Evolutionary conservation across 371 early-diverging fungal species (phyloP).

Genomic region (Saksenaea vasiformis): DNA sequence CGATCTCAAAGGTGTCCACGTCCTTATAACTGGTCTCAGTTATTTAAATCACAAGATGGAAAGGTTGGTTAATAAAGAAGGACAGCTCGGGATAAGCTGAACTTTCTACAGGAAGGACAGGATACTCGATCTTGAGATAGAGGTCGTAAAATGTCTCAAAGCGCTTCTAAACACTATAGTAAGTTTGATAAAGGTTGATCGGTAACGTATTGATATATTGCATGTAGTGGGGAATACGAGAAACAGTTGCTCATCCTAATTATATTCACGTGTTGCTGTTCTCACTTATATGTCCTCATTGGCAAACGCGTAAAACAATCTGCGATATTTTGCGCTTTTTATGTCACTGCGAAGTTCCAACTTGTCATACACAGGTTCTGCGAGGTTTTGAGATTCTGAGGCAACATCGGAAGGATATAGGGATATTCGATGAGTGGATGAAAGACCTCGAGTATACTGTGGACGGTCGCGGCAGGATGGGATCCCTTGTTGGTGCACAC

Average conservation of each 20-base stretch:
- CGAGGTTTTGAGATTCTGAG: slow-evolving; percentile 41
- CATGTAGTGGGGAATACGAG: slow-evolving; percentile 67
- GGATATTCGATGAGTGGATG: slow-evolving; percentile 75
- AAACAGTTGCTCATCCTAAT: slow-evolving; percentile 59
- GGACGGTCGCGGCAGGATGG: slow-evolving; percentile 74
- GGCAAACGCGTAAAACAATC: slow-evolving; percentile 66
- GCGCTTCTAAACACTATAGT: slow-evolving; percentile 63
- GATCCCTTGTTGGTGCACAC: slow-evolving; percentile 69
- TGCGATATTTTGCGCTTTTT: slow-evolving; percentile 72
- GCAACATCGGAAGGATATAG: slow-evolving; percentile 47
- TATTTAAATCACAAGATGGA: slow-evolving; percentile 45
- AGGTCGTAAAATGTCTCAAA: slow-evolving; percentile 74
- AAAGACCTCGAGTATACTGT: slow-evolving; percentile 65
- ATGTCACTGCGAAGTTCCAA: slow-evolving; percentile 70
- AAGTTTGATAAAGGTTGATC: slow-evolving; percentile 9
- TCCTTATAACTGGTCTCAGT: slow-evolving; percentile 58
- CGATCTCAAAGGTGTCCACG: slow-evolving; percentile 66
- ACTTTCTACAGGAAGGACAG: slow-evolving; percentile 45
- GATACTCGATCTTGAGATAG: slow-evolving; percentile 65
- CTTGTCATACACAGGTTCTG: slow-evolving; percentile 70
- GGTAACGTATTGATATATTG: not conserved
- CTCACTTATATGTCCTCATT: slow-evolving; percentile 71
- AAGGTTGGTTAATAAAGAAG: slow-evolving; percentile 56
- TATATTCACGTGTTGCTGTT: slow-evolving; percentile 65
- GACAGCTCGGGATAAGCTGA: slow-evolving; percentile 47